Evolutionary conservation across 2,329 filamentous ascomycete species (phyloP), one percentile per base, ranked within the genome.

Genomic region (Talaromyces funiculosus): DNA sequence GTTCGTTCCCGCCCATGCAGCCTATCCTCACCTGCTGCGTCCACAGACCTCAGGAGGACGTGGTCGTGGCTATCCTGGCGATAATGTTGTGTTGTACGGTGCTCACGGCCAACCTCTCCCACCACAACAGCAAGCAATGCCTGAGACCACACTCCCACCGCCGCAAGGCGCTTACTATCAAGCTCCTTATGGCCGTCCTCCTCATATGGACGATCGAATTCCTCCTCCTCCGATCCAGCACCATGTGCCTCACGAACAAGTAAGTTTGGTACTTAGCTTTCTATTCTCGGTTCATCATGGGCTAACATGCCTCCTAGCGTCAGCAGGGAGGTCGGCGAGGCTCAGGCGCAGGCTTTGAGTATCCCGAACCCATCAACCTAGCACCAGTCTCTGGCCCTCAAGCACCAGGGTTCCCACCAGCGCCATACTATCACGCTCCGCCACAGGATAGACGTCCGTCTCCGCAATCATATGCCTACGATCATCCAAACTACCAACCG

Each of bases 1-100:
- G 10, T 90, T 90, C 69, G 87, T 90, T 35, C 87, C 87, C 7
- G 87, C 86, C 9, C 86, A 89, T 70, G 86, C 87, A 6, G 84
- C 86, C 61, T 89, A 83, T 64, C 81, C 82, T 16, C 77, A 81
- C 67, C 38, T 59, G 12, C 71, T 83, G 69, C 77, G 80, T 60
- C 79, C 79, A 64, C 71, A 70, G 61, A 67, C 62, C 37, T 71
- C 66, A 40, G 69, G 65, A 35, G 31, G 55, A 33, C 72, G 73
- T 43, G 66, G 68, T 57, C 72, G 72, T 59, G 64, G 69, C 26
- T 71, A 73, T 61, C 68, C 72, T 58, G 72, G 68, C 38, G 74
- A 75, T 60, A 68, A 68, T 33, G 67, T 76, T 42, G 67, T 77
- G 65, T 72, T 81, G 26, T 81, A 81, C 66, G 79, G 79, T 55